These are phyloP conservation scores for Boletus mariae DNA, from an alignment of 1,284 basidiomycete genomes.

Conservation along the genomic window DNA sequence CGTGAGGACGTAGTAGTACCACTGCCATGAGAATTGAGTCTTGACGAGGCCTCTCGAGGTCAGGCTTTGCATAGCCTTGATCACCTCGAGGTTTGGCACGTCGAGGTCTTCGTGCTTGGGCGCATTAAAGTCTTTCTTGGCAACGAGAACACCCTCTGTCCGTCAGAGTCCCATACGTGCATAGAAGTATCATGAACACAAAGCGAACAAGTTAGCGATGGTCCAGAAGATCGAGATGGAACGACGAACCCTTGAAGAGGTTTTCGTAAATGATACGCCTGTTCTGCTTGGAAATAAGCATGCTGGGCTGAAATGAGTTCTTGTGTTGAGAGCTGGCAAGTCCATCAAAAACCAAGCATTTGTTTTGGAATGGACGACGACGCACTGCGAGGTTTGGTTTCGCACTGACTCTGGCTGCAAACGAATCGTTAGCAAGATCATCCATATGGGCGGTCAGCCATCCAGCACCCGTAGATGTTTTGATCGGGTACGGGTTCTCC, in stretches of 20 bases:
- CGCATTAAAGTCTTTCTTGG: slow-evolving; percentile 98
- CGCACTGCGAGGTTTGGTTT: slow-evolving; percentile 23
- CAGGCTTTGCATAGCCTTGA: slow-evolving; percentile 98
- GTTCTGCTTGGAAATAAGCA: slow-evolving; percentile 86
- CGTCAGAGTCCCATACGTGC: neutral
- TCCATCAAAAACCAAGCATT: neutral
- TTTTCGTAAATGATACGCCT: slow-evolving; percentile 89
- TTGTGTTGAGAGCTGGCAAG: slow-evolving; percentile 41
- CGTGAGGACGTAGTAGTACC: slow-evolving; percentile 93
- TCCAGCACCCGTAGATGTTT: slow-evolving; percentile 17
- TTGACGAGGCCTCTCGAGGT: slow-evolving; percentile 96
- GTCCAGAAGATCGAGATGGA: neutral
- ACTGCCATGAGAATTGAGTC: slow-evolving; percentile 97
- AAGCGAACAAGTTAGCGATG: neutral
- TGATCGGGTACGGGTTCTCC: neutral
- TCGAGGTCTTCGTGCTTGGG: slow-evolving; percentile 97
- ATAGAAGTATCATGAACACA: neutral
- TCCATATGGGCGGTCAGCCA: slow-evolving; percentile 14
- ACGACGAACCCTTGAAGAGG: slow-evolving; percentile 83
- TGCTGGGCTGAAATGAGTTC: slow-evolving; percentile 51
- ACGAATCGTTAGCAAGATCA: slow-evolving; percentile 19
- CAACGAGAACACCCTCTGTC: slow-evolving; percentile 95
- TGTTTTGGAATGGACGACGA: neutral
- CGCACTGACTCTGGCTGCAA: slow-evolving; percentile 20
- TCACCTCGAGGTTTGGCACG: slow-evolving; percentile 96